Base-by-base conservation (phyloP, 164 flowering plant genomes). In the Santalum album region DNA sequence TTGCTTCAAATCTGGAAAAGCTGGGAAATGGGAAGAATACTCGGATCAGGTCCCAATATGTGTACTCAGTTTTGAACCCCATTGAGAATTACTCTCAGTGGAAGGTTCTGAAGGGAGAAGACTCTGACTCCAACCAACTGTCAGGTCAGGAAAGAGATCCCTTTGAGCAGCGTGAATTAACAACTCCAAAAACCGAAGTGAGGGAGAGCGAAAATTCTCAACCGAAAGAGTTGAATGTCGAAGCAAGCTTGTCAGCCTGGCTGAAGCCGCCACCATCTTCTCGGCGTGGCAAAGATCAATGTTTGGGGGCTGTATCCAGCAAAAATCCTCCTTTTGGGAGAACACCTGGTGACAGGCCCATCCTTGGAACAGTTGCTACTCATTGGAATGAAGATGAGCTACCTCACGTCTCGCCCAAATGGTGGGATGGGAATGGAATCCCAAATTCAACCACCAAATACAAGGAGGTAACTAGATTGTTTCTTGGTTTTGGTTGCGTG, bases 381-480 rank as follows among this genome's bases (percentile, higher is more conserved):
- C 83, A 89, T 61, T 87, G 86, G 90, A 81, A 75, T 50, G 86
- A 75, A 24, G 72, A 80, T 40, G 91, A 79, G 36, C 48, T 55
- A 44, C 25, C 78, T 55, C 72, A 48, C 15, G 36, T 75, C 53
- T 62, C 82, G 12, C 82, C 82, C 17, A 89, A 80, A 68, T 65
- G 80, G 73, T 84, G 91, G 94, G 94, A 82, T 75, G 94, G 96
- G 17, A 89, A 92, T 71, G 99, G 99, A 29, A 92, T 92, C 47
- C 99, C 99, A 17, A 92, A 92, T 69, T 79, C 99, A 50, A 92
- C 96, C 12, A 92, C 65, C 54, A 92, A 92, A 60, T 92, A 89
- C 76, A 92, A 83, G 66, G 98, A 89, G 92, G 99, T 92, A 75
- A 12, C 23, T 6, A 22, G 15, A 12, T 12, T 17, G 0, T 40